These are phyloP conservation scores for Venustampulla echinocandica DNA, from an alignment of 495 filamentous ascomycete genomes.

Conservation along the genomic window DNA sequence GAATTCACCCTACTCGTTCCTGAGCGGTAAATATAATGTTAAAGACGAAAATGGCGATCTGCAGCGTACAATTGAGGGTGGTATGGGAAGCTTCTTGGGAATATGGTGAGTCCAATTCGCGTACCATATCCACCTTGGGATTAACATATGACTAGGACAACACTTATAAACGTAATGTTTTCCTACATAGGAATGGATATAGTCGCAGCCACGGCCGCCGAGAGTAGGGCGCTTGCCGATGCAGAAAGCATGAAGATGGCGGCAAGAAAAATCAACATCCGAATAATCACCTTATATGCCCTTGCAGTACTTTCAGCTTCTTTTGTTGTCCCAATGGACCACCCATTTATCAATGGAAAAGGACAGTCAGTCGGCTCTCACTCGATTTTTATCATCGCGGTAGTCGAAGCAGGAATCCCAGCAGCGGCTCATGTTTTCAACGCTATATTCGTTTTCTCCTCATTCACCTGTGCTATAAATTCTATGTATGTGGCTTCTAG, in stretches of 20 bases:
- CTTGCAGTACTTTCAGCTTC: constrained; percentile 33
- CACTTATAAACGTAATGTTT: constrained; percentile 35
- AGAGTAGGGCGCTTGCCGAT: constrained; percentile 36
- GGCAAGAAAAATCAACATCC: constrained; percentile 36
- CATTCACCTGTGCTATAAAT: constrained; percentile 38
- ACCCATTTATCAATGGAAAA: constrained; percentile 36
- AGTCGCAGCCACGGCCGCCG: constrained; percentile 36
- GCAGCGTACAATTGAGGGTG: constrained; percentile 15
- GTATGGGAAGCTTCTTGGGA: constrained; percentile 26
- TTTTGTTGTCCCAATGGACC: constrained; percentile 37
- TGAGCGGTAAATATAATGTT: constrained; percentile 25
- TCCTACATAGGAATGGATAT: constrained; percentile 41
- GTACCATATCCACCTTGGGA: background rate
- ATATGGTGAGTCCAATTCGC: constrained; percentile 23
- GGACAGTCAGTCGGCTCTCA: constrained; percentile 31
- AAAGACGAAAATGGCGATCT: constrained; percentile 19
- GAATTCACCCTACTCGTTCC: constrained; percentile 30
- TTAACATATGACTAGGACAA: constrained; percentile 27
- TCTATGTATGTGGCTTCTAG: constrained; percentile 38
- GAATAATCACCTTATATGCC: constrained; percentile 37
- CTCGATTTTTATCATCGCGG: constrained; percentile 38
- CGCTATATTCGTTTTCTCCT: constrained; percentile 40
- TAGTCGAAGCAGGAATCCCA: constrained; percentile 34
- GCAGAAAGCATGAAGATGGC: constrained; percentile 44
- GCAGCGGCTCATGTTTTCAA: constrained; percentile 38